A percentile compares a stretch with the other conserved stretches of the same genome.
Conservation (phyloP, 2,329 filamentous ascomycete genomes). For the Coniochaeta hoffmannii region DNA sequence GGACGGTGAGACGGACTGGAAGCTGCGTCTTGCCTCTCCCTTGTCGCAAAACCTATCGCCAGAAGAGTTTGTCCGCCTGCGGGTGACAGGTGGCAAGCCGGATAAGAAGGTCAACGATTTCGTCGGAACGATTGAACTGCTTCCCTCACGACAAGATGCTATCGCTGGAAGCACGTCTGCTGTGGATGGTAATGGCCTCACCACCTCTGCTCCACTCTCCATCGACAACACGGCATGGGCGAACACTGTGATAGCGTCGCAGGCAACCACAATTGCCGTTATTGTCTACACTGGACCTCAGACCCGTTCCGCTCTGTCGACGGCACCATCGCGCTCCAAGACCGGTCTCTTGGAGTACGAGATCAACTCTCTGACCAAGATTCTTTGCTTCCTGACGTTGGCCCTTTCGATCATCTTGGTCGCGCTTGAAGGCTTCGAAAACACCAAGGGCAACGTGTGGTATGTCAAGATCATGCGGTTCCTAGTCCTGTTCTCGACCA, state of each 20-base stretch:
- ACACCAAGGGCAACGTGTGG: constrained; percentile 63
- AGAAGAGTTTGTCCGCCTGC: constrained; percentile 61
- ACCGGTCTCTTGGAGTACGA: constrained; percentile 90
- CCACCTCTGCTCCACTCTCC: constrained; percentile 63
- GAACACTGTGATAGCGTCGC: constrained; percentile 93
- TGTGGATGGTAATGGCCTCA: constrained; percentile 22
- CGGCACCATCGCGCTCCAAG: constrained; percentile 85
- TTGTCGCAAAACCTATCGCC: constrained; percentile 72
- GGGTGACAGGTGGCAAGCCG: constrained; percentile 79
- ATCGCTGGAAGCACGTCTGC: constrained; percentile 18
- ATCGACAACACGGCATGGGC: constrained; percentile 99
- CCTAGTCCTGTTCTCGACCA: constrained; percentile 95
- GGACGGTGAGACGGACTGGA: constrained; percentile 98
- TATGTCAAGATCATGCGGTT: constrained; percentile 99
- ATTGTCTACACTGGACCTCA: constrained; percentile 93
- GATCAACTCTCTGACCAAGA: constrained; percentile 96
- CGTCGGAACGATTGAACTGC: constrained; percentile 75
- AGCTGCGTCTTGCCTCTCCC: constrained; percentile 79
- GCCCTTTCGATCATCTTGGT: constrained; percentile 83
- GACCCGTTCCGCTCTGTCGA: constrained; percentile 89
- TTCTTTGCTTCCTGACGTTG: constrained; percentile 82
- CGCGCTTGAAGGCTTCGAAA: constrained; percentile 73
- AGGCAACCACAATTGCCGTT: constrained; percentile 78
- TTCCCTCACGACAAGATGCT: constrained; percentile 44
- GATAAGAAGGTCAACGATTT: constrained; percentile 95